Evolutionary conservation across 2,329 filamentous ascomycete species (phyloP), one percentile per base, ranked within the genome.

Genomic region (Fusarium ambrosium): DNA sequence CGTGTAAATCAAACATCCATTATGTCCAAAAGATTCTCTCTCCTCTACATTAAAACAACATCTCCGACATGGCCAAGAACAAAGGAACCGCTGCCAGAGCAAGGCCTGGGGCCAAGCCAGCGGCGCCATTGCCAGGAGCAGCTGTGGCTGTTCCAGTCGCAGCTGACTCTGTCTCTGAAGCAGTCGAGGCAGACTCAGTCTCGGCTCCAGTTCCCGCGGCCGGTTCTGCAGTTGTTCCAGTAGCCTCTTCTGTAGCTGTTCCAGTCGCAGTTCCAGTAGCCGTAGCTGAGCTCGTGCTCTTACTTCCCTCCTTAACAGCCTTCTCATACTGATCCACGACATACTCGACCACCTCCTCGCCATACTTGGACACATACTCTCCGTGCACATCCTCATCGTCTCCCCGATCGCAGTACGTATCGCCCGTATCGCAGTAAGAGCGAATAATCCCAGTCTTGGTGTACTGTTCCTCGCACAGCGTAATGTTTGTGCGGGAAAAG

Each of bases 371-470:
- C 14, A 85, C 73, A 72, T 87, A 87, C 27, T 69, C 65, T 22
- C 80, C 78, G 71, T 85, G 85, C 2, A 83, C 80, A 4, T 65
- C 64, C 3, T 41, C 66, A 45, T 78, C 73, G 4, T 72, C 37
- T 41, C 84, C 85, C 9, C 45, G 4, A 74, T 82, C 84, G 74
- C 84, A 86, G 78, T 84, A 86, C 18, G 78, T 68, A 69, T 87
- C 86, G 58, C 84, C 84, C 0, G 72, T 80, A 77, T 86, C 84
- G 77, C 84, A 86, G 77, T 82, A 86, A 4, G 84, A 84, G 53
- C 80, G 77, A 53, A 86, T 74, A 37, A 81, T 81, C 11, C 48
- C 48, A 11, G 48, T 53, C 73, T 80, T 70, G 64, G 77, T 75
- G 74, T 84, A 84, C 39, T 78, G 66, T 58, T 79, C 73, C 69